Evolutionary conservation across 257 asterid genomes (phyloP), one percentile per base, ranked within the genome.

Genomic region (Petunia axillaris): DNA sequence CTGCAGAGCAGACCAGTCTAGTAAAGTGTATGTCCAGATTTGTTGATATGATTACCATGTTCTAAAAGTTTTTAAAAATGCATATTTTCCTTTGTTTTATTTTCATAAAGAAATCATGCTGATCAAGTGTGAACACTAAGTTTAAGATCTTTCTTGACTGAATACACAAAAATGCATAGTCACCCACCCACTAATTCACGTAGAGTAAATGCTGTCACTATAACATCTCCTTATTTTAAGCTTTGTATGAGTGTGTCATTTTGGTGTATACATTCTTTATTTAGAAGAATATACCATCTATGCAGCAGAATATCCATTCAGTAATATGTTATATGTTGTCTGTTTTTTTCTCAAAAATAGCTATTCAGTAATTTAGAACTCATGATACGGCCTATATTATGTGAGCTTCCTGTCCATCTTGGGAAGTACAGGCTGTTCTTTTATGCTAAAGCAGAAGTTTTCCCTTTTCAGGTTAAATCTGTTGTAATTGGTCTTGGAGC

Each of bases 401-500:
- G 41, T 67, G 53, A 68, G 1, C 76, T 68, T 16, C 58, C 8
- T 43, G 76, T 25, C 9, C 76, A 43, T 44, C 40, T 16, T 9
- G 57, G 76, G 58, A 68, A 25, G 58, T 44, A 46, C 58, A 8
- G 0, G 16, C 4, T 53, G 25, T 25, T 25, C 44, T 71, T 25
- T 71, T 35, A 71, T 4, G 60, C 35, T 50, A 71, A 46, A 71
- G 2, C 46, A 25, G 77, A 13, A 71, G 3, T 81, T 85, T 35
- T 48, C n/a, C 70, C 79, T 65, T 82, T 84, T 78, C 90, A 96
- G 98, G 89, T 84, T 43, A 91, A 86, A 83, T 81, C 94, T 4
- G 90, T 86, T 80, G 89, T 94, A 82, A 87, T 96, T 84, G 99
- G 99, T 85, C 94, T 96, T 73, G 99, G 99, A 83, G 99, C 98